A percentile compares a stretch with the other conserved stretches of the same genome.
Conservation (phyloP, 192 early-diverging fungal genomes). For the Coemansia sp. region DNA sequence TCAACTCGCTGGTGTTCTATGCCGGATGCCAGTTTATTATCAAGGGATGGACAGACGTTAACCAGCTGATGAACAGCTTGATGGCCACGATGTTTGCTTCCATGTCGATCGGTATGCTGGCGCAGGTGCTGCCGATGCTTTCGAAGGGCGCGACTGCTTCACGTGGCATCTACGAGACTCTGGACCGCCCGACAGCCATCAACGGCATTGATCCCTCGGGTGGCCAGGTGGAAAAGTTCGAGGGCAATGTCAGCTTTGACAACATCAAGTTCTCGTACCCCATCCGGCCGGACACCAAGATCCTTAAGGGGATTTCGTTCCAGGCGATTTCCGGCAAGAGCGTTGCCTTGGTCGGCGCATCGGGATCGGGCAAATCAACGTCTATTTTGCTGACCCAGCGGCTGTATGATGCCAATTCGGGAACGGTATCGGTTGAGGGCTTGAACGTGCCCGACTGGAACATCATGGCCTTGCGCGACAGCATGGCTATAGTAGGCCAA, state of each 20-base stretch:
- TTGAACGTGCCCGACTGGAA: conserved; percentile 60
- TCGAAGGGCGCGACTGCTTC: conserved; percentile 82
- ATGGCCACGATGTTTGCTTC: conserved; percentile 59
- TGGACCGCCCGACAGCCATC: conserved; percentile 71
- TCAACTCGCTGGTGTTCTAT: conserved; percentile 61
- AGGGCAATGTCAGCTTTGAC: conserved; percentile 41
- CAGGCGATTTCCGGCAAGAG: conserved; percentile 60
- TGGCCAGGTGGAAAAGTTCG: conserved; percentile 66
- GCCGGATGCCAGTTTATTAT: conserved; percentile 56
- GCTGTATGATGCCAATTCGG: conserved; percentile 71
- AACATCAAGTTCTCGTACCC: conserved; percentile 64
- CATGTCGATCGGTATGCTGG: conserved; percentile 57
- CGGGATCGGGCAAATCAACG: conserved; percentile 81
- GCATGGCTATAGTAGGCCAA: conserved; percentile 83
- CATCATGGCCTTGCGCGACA: conserved; percentile 65
- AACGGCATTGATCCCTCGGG: conserved; percentile 37
- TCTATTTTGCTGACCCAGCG: conserved; percentile 66
- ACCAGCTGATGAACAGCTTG: conserved; percentile 42
- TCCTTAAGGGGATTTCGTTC: conserved; percentile 63
- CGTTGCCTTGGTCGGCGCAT: conserved; percentile 80
- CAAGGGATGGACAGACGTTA: conserved; percentile 49
- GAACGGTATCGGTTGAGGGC: conserved; percentile 60
- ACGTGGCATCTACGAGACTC: conserved; percentile 66
- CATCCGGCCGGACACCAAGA: conserved; percentile 59
- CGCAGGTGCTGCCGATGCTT: conserved; percentile 64